phyloP scores from a whole-genome alignment of 202 grass and related monocot species.

The Digitaria exilis region DNA sequence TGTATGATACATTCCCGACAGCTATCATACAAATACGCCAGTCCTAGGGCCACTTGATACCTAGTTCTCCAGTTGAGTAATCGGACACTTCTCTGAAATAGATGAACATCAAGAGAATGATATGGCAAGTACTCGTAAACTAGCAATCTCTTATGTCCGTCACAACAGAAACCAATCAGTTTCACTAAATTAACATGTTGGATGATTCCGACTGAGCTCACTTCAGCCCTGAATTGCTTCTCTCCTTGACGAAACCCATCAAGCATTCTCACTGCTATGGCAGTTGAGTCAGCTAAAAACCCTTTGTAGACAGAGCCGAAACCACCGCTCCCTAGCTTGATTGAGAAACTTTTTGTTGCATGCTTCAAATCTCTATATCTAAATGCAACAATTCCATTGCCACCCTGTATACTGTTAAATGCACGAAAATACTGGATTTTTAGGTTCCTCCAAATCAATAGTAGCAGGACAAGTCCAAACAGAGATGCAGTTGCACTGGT shows the following conservation, averaged over 20 bases:
- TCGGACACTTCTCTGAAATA: conserved; percentile 12
- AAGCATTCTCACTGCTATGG: conserved; percentile 64
- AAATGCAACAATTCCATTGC: conserved; percentile 37
- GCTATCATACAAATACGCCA: conserved; percentile 41
- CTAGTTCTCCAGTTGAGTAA: conserved; percentile 27
- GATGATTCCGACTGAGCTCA: conserved; percentile 50
- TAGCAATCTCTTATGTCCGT: conserved; percentile 46
- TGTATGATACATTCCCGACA: conserved; percentile 50
- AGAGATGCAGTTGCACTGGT: neutral
- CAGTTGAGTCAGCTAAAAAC: neutral
- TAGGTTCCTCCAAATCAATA: conserved; percentile 12
- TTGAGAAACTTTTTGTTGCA: conserved; percentile 46
- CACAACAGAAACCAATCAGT: conserved; percentile 51
- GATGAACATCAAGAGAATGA: conserved; percentile 40
- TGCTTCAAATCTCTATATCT: conserved; percentile 34
- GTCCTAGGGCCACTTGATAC: conserved; percentile 45
- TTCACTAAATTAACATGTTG: conserved; percentile 59
- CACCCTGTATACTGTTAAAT: neutral
- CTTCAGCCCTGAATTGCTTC: conserved; percentile 60
- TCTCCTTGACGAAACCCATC: conserved; percentile 48
- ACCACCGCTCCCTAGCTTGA: conserved; percentile 43
- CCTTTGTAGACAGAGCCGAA: conserved; percentile 67
- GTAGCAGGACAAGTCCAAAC: neutral
- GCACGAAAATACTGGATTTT: neutral
- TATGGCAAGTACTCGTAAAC: conserved; percentile 61